phyloP scores from a whole-genome alignment of 495 filamentous ascomycete genomes.

The Podospora fimiseda region DNA sequence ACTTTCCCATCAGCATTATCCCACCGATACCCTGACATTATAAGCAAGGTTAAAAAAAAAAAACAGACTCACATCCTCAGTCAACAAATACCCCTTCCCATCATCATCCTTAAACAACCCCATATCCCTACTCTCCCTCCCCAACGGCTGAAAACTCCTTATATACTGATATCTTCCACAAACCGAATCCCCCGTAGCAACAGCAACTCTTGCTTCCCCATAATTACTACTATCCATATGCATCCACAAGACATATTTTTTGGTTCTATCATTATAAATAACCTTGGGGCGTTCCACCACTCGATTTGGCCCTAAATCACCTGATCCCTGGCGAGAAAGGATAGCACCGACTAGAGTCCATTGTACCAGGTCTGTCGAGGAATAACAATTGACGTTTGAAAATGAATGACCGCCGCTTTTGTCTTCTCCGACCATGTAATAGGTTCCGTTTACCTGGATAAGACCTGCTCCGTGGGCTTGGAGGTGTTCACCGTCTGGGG shows the following conservation, averaged over 20 bases:
- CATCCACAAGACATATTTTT: constrained; percentile 55
- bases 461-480: constrained; percentile 56
- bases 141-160: constrained; percentile 39
- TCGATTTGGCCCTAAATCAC: constrained; percentile 56
- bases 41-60: constrained; percentile 14
- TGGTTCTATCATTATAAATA: constrained; percentile 49
- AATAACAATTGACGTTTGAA: constrained; percentile 54
- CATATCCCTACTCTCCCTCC: constrained; percentile 53
- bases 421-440: constrained; percentile 63
- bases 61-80: constrained; percentile 46
- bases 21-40: no score
- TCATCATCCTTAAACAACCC: constrained; percentile 57
- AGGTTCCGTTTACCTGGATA: constrained; percentile 47
- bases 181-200: constrained; percentile 51
- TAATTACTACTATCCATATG: constrained; percentile 60
- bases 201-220: constrained; percentile 57
- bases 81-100: constrained; percentile 54
- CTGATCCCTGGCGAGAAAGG: constrained; percentile 41
- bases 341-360: constrained; percentile 55
- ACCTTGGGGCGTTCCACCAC: constrained; percentile 63
- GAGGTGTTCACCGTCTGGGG: constrained; percentile 49
- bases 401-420: constrained; percentile 54
- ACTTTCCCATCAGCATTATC: not conserved
- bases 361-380: constrained; percentile 51
- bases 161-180: constrained; percentile 48